phyloP scores from a whole-genome alignment of 1,284 basidiomycete species.

The Mycena citricolor region DNA sequence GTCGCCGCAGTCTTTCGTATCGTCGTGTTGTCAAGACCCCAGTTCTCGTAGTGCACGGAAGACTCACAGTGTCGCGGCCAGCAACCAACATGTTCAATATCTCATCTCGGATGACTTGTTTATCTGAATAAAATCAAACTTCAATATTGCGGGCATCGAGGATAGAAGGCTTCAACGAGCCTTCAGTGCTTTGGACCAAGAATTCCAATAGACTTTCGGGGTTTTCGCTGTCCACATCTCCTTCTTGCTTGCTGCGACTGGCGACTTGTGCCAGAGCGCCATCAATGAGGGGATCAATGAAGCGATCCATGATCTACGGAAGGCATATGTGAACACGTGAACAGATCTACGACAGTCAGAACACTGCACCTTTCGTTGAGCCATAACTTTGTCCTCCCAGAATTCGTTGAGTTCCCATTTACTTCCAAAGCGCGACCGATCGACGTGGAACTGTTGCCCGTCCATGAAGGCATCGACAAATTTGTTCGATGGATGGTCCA shows the following conservation, averaged over 20 bases:
- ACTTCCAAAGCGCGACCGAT: slow-evolving; percentile 1
- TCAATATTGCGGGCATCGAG: no score
- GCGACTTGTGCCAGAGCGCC: no score
- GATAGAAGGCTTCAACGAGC: no score
- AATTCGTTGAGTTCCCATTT: slow-evolving; percentile 18
- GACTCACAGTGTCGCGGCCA: slow-evolving; percentile 37
- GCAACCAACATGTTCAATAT: slow-evolving; percentile 48
- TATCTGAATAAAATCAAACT: slow-evolving; percentile 29
- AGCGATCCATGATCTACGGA: neutral
- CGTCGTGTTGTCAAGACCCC: no score
- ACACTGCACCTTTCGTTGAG: slow-evolving; percentile 4
- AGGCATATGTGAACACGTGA: neutral
- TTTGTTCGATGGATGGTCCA: slow-evolving; percentile 16
- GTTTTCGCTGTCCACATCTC: no score
- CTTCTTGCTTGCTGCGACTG: no score
- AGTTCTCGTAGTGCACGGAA: no score
- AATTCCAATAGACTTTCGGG: no score
- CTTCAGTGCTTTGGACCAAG: no score
- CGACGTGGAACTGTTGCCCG: slow-evolving; percentile 16
- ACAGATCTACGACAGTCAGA: neutral
- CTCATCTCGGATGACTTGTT: slow-evolving; percentile 40
- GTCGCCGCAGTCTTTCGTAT: slow-evolving; percentile 34
- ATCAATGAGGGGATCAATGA: slow-evolving; percentile 4
- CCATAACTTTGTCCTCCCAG: slow-evolving; percentile 15
- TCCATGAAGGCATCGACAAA: slow-evolving; percentile 32